phyloP scores from a whole-genome alignment of 2,329 filamentous ascomycete genomes.

The Phialophora tarda region DNA sequence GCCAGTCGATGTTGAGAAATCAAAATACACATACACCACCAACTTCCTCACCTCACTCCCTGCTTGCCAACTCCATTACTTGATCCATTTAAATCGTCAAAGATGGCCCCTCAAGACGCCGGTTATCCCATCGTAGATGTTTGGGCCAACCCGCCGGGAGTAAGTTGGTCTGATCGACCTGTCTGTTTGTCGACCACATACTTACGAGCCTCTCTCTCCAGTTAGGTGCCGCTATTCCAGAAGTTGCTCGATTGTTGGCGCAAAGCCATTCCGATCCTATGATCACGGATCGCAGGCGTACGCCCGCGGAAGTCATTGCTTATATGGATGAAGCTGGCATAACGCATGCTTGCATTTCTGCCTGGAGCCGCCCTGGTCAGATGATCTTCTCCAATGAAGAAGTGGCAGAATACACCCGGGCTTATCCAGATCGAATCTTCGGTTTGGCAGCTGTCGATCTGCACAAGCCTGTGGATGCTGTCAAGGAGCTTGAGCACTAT shows the following conservation, averaged over 20 bases:
- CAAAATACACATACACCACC: too few species aligned
- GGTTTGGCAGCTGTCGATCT: conserved; percentile 41
- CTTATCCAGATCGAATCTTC: conserved; percentile 39
- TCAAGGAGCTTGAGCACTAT: conserved; percentile 41
- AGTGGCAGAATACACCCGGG: conserved; percentile 39
- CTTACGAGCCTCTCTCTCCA: not conserved
- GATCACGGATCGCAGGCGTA: conserved; percentile 23
- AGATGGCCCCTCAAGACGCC: too few species aligned
- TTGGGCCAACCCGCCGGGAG: conserved; percentile 21
- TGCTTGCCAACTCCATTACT: too few species aligned
- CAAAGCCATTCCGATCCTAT: conserved; percentile 22
- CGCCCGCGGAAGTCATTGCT: conserved; percentile 34
- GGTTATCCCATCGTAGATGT: conserved; percentile 19
- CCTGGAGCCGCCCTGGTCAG: conserved; percentile 38
- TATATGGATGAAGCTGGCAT: conserved; percentile 37
- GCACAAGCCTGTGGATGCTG: conserved; percentile 39
- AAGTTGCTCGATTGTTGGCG: conserved; percentile 16
- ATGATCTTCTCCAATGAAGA: conserved; percentile 38
- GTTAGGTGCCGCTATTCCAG: conserved; percentile 12
- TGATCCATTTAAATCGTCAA: too few species aligned
- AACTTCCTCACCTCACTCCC: too few species aligned
- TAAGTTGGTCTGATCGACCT: not conserved
- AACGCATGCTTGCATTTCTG: conserved; percentile 35
- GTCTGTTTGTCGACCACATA: not conserved
- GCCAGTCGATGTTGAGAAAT: too few species aligned